phyloP scores from a whole-genome alignment of 208 protist genomes.

The Leishmania lainsoni region DNA sequence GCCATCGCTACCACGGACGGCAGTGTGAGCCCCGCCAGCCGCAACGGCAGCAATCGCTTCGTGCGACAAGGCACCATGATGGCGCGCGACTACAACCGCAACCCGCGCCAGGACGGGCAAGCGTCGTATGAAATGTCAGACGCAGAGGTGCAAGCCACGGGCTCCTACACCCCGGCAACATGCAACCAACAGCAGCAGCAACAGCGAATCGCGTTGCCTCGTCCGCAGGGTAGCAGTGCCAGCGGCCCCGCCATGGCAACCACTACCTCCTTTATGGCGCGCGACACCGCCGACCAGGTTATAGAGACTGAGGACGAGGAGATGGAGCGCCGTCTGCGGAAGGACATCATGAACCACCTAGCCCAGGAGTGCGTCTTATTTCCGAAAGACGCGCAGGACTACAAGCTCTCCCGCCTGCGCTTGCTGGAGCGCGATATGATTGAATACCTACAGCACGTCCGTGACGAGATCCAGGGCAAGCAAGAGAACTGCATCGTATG shows the following conservation, averaged over 20 bases:
- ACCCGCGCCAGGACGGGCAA: constrained; percentile 35
- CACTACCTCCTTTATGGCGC: constrained; percentile 23
- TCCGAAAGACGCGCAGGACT: constrained; percentile 50
- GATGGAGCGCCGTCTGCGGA: constrained; percentile 53
- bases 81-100: constrained; percentile 31
- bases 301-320: constrained; percentile 58
- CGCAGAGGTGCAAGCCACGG: background rate
- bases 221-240: background rate
- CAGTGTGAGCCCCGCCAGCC: background rate
- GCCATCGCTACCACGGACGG: background rate
- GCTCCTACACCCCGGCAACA: background rate
- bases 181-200: constrained; percentile 5
- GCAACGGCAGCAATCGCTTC: constrained; percentile 18
- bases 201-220: background rate
- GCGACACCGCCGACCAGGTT: constrained; percentile 11
- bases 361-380: constrained; percentile 58
- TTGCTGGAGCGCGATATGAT: constrained; percentile 79
- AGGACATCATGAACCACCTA: constrained; percentile 77
- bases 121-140: constrained; percentile 21
- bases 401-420: constrained; percentile 72
- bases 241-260: constrained; percentile 8
- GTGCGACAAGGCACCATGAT: constrained; percentile 20
- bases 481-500: constrained; percentile 87
- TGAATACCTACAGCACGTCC: constrained; percentile 86
- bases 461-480: constrained; percentile 65